These are phyloP conservation scores for Colletotrichum sojae DNA, from an alignment of 2,329 filamentous ascomycete species.

Conservation along the genomic window DNA sequence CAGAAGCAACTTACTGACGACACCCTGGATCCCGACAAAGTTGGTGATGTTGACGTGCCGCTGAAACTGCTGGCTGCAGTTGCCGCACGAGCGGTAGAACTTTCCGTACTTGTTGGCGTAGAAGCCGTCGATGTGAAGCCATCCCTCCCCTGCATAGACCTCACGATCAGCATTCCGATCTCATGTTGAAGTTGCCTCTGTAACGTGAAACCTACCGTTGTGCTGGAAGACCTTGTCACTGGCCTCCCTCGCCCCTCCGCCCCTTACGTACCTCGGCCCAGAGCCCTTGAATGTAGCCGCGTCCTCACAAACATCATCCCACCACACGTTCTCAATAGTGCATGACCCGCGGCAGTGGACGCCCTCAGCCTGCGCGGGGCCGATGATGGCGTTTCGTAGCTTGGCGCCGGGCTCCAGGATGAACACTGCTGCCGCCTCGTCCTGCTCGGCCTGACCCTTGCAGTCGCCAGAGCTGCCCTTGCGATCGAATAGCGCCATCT, in stretches of 20 bases:
- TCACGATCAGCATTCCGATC: no score
- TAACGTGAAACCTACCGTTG: background rate
- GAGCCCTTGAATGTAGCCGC: conserved; percentile 10
- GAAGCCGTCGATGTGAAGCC: conserved; percentile 14
- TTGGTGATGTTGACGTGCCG: conserved; percentile 33
- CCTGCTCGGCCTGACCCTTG: background rate
- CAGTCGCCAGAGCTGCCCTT: conserved; percentile 9
- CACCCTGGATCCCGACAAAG: conserved; percentile 29
- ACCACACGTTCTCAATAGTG: conserved; percentile 20
- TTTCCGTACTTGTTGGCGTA: conserved; percentile 12
- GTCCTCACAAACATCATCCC: conserved; percentile 21
- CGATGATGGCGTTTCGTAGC: conserved; percentile 17
- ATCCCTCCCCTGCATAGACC: background rate
- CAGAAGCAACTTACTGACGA: conserved; percentile 2
- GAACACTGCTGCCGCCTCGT: conserved; percentile 13
- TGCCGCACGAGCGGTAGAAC: conserved; percentile 18
- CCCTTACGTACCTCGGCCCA: background rate
- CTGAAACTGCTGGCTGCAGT: conserved; percentile 26
- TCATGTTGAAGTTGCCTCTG: background rate
- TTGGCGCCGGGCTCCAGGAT: conserved; percentile 15
- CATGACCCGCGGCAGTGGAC: conserved; percentile 17
- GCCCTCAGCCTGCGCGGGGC: conserved; percentile 11
- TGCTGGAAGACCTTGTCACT: conserved; percentile 18
- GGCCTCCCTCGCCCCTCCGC: conserved; percentile 13
- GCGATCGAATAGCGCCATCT: conserved; percentile 5